A percentile compares a stretch with the other conserved stretches of the same genome.
Conservation (phyloP, 805 yeast species). For the Myxozyma neglecta region DNA sequence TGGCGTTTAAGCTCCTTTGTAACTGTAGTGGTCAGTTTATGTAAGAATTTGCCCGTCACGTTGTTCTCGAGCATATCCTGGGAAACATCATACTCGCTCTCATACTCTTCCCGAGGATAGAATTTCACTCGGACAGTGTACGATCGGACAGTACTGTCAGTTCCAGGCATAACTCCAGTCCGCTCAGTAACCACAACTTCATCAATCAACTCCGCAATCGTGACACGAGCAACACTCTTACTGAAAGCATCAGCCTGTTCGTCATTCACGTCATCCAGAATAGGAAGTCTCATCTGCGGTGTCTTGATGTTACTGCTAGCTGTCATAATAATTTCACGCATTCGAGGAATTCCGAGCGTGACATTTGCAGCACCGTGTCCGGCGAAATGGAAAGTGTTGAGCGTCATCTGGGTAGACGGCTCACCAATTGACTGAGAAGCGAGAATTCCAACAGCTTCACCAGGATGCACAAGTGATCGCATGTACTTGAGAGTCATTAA, state of each 20-base stretch:
- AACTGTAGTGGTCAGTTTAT: conserved; percentile 64
- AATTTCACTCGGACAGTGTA: conserved; percentile 75
- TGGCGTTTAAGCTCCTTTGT: conserved; percentile 81
- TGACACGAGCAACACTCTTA: conserved; percentile 80
- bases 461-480: conserved; percentile 93
- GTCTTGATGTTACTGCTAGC: conserved; percentile 94
- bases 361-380: conserved; percentile 99
- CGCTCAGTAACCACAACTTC: conserved; percentile 84
- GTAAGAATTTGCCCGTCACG: conserved; percentile 63
- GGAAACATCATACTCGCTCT: conserved; percentile 82
- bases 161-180: conserved; percentile 57
- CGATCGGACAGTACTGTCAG: conserved; percentile 57
- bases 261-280: conserved; percentile 75
- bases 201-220: conserved; percentile 85
- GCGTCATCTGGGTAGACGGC: conserved; percentile 99
- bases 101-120: conserved; percentile 74
- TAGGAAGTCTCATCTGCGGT: conserved; percentile 97
- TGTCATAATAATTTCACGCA: conserved; percentile 99
- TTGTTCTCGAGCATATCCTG: conserved; percentile 74
- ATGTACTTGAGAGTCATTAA: conserved; percentile 97
- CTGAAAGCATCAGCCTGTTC: conserved; percentile 90
- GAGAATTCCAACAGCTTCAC: conserved; percentile 97
- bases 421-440: conserved; percentile 99
- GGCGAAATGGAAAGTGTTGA: conserved; percentile 95
- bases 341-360: conserved; percentile 98